Conservation (phyloP, 192 early-diverging fungal genomes). For the Gigaspora rosea region DNA sequence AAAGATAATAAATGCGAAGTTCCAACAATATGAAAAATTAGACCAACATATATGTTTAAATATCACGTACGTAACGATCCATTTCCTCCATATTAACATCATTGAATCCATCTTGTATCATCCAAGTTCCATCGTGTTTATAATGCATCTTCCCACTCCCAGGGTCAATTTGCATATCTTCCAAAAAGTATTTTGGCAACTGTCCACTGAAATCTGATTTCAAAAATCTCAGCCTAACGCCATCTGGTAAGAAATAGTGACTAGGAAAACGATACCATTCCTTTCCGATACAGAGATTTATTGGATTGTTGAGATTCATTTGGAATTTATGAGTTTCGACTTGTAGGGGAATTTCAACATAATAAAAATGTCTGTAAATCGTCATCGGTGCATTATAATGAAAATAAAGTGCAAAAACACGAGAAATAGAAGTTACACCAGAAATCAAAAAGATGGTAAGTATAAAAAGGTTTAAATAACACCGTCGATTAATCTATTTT, state of each 20-base stretch:
- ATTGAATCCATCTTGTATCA: constrained; percentile 60
- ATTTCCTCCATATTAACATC: constrained; percentile 66
- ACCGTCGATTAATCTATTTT: neutral
- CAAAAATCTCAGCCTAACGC: constrained; percentile 70
- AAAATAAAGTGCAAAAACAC: constrained; percentile 63
- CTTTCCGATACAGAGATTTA: constrained; percentile 80
- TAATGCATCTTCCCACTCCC: constrained; percentile 7
- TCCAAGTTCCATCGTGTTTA: constrained; percentile 36
- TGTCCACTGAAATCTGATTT: constrained; percentile 72
- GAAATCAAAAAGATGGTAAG: constrained; percentile 43
- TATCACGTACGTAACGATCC: constrained; percentile 58
- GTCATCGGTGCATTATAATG: constrained; percentile 80
- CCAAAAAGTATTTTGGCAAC: constrained; percentile 79
- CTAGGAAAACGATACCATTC: constrained; percentile 96
- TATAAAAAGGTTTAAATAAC: neutral
- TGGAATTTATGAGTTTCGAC: constrained; percentile 38
- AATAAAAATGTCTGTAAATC: constrained; percentile 56
- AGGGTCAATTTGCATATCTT: constrained; percentile 35
- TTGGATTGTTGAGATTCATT: constrained; percentile 29
- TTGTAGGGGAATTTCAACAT: constrained; percentile 32
- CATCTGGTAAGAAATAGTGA: constrained; percentile 85
- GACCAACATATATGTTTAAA: neutral
- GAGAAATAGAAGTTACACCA: constrained; percentile 62
- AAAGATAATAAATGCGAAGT: neutral
- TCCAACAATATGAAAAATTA: constrained; percentile 7